Percentiles rank a stretch among this genome's conserved stretches.
phyloP scores from a whole-genome alignment of 371 early-diverging fungal species.

The Zancudomyces culisetae region DNA sequence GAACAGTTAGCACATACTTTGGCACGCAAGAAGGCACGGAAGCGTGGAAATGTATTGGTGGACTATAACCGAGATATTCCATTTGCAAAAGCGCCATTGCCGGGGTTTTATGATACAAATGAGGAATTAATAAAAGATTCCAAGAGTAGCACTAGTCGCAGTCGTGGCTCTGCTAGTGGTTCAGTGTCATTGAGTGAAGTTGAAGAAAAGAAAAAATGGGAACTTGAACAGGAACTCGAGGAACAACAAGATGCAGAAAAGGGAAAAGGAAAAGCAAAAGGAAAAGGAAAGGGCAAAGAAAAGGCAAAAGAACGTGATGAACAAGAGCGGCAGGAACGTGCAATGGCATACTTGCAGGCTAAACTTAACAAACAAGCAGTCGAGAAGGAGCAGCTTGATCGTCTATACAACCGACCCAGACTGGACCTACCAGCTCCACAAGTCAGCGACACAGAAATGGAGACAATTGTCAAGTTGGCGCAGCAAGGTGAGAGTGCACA shows the following conservation, averaged over 20 bases:
- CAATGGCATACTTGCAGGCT: conserved; percentile 33
- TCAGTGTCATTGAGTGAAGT: conserved; percentile 12
- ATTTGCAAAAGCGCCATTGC: conserved; percentile 65
- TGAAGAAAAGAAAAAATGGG: conserved; percentile 25
- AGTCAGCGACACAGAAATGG: conserved; percentile 73
- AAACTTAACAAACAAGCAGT: conserved; percentile 25
- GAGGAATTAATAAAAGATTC: too few species aligned
- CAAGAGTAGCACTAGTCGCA: conserved; percentile 63
- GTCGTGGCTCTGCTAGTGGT: conserved; percentile 30
- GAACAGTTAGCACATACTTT: too few species aligned
- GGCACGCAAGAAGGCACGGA: too few species aligned
- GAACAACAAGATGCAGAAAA: conserved; percentile 38
- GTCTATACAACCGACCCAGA: conserved; percentile 50
- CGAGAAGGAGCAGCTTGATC: conserved; percentile 47
- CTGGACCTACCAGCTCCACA: conserved; percentile 80
- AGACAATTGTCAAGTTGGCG: conserved; percentile 79
- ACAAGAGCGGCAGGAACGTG: too few species aligned
- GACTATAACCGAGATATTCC: conserved; percentile 94
- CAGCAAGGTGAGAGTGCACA: conserved; percentile 58
- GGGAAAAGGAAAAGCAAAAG: conserved; percentile 10
- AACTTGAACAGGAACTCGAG: conserved; percentile 45
- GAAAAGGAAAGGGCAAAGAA: conserved; percentile 19
- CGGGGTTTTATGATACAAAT: conserved; percentile 80
- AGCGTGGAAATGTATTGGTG: too few species aligned
- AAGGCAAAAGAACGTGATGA: conserved; percentile 1